Percentiles rank a stretch among this genome's conserved stretches.
These are phyloP conservation scores for Clarireedia sp. DNA, from an alignment of 2,329 filamentous ascomycete species.

Conservation along the genomic window DNA sequence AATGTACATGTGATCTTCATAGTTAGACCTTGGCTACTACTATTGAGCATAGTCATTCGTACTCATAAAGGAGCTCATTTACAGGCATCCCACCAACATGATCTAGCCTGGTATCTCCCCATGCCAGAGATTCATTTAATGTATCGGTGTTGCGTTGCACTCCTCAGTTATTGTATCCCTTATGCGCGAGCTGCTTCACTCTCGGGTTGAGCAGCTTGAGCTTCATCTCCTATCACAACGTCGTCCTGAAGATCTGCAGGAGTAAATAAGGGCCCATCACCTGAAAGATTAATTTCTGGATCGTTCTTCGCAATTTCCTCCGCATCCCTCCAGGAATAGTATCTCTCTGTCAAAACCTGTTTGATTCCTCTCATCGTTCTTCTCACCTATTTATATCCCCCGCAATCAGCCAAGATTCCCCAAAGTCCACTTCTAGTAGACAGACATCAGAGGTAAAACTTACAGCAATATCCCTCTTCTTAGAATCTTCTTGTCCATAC, in stretches of 20 bases:
- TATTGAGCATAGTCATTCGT: neutral
- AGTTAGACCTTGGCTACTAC: neutral
- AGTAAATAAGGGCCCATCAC: constrained; percentile 24
- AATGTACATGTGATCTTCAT: constrained; percentile 7
- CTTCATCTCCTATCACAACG: neutral
- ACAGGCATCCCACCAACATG: neutral
- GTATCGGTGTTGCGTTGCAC: neutral
- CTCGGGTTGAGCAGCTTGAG: neutral
- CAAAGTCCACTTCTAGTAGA: neutral
- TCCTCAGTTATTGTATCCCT: neutral
- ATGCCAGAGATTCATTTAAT: neutral
- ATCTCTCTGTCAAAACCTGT: constrained; percentile 78
- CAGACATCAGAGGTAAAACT: constrained; percentile 27
- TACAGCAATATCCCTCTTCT: constrained; percentile 58
- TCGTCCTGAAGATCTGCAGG: constrained; percentile 29
- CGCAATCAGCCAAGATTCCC: constrained; percentile 1
- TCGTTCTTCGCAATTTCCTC: constrained; percentile 56
- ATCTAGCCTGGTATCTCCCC: neutral
- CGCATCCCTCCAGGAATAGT: constrained; percentile 80
- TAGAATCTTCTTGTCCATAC: constrained; percentile 64
- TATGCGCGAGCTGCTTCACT: neutral
- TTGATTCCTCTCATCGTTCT: constrained; percentile 76
- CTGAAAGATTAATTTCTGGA: constrained; percentile 49
- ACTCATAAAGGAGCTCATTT: neutral
- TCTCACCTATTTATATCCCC: constrained; percentile 48